A percentile compares a stretch with the other conserved stretches of the same genome.
Conservation (phyloP, 495 filamentous ascomycete species). For the Tuber microsphaerosporum region DNA sequence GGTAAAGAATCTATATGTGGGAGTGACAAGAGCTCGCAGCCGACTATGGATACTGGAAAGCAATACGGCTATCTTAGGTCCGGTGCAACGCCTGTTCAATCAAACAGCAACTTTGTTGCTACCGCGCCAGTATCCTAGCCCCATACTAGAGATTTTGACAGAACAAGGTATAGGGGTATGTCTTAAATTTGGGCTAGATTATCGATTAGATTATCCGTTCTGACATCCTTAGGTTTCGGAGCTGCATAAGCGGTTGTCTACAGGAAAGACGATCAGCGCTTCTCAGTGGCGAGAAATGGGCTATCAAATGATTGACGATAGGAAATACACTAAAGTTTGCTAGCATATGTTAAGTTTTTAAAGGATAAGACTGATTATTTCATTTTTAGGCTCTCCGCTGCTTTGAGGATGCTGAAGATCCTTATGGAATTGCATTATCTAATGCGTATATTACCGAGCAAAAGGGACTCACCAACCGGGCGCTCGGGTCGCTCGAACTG, state of each 20-base stretch:
- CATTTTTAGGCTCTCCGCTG: too few relatives aligned
- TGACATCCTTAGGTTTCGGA: constrained; percentile 13
- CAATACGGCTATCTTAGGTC: not conserved
- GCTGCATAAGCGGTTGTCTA: not conserved
- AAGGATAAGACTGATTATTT: not conserved
- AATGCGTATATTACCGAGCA: constrained; percentile 18
- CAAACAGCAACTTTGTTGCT: not conserved
- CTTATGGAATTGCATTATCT: constrained; percentile 1
- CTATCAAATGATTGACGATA: constrained; percentile 23
- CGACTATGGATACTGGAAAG: too few relatives aligned
- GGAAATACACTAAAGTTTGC: constrained; percentile 21
- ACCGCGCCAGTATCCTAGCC: too few relatives aligned
- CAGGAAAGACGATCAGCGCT: constrained; percentile 11
- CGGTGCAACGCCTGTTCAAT: constrained; percentile 14
- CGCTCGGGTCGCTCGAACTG: constrained; percentile 3
- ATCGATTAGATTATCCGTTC: not conserved
- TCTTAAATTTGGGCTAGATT: not conserved
- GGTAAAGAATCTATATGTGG: too few relatives aligned
- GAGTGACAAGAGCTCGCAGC: too few relatives aligned
- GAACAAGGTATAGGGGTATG: not conserved
- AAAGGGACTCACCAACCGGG: constrained; percentile 12
- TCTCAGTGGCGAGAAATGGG: constrained; percentile 26
- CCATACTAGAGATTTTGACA: constrained; percentile 14
- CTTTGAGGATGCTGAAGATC: too few relatives aligned
- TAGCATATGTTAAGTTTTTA: not conserved